Base-by-base conservation (phyloP, 2,329 filamentous ascomycete species). In the Clathrospora elynae region DNA sequence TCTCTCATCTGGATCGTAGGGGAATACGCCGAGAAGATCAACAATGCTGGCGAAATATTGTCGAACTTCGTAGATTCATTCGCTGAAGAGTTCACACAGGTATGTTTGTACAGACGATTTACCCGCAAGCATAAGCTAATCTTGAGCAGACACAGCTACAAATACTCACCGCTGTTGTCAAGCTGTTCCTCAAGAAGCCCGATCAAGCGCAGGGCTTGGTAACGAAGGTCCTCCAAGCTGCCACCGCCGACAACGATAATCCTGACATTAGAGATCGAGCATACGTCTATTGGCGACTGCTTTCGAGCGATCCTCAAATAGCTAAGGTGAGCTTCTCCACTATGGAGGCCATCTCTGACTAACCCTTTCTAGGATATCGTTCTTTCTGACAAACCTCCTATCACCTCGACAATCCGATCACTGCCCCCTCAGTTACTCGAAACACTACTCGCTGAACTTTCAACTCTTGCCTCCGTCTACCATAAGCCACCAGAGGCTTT, bases 401-500 rank as follows among this genome's bases (percentile, higher is more conserved):
- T 99, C 65, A 85, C 88, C 25, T 92, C 90, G 14, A 99, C 93
- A 17, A 96, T 99, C 75, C 88, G 88, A 43, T 92, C 88, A 43
- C 79, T 97, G 19, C 90, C 93, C 2, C 81, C 87, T 4, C 78
- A 85, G 22, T 79, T 99, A 5, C 81, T 99, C 29, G 92, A 99
- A 49, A 86, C 90, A 69, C 83, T 99, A n/a, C 82, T 99, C 6
- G 79, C 81, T 7, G 92, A 99, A 71, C 82, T 99, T 20, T 97
- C 92, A 9, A 96, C 93, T 7, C 81, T 99, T 19, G 90, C 93
- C 6, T 97, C 92, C 1, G 93, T 99, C 14, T 99, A 99, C 74
- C 93, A 99, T 81, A 97, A 96, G 75, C 91, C 91, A 6, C 91
- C 93, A 30, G 90, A 95, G 79, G 90, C 92, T n/a, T 99, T 99